Conservation (phyloP, 78 protist species). For the Emiliania huxleyi region DNA sequence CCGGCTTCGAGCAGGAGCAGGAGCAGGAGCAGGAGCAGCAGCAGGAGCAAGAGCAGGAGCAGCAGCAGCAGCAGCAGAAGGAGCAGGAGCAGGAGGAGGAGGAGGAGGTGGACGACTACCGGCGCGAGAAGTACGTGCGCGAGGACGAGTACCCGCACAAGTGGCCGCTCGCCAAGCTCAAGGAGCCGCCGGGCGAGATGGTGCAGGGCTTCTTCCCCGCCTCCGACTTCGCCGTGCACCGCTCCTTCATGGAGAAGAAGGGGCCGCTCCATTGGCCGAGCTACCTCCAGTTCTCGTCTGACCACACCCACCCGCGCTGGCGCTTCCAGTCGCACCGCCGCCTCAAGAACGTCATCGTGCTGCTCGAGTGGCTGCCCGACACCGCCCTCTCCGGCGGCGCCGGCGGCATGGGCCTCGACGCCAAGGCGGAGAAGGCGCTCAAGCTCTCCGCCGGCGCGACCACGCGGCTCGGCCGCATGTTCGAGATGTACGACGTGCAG, state of each 20-base stretch:
- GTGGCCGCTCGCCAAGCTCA: slow-evolving; percentile 9
- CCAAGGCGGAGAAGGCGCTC: not conserved
- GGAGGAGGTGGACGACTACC: slow-evolving; percentile 49
- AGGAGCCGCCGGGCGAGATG: not conserved
- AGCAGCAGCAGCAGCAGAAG: not conserved
- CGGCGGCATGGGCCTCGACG: not conserved
- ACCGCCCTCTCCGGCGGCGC: not conserved
- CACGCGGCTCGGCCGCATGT: not conserved
- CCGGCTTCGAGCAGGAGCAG: not conserved
- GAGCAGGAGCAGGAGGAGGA: slow-evolving; percentile 47
- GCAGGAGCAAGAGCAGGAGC: slow-evolving; percentile 5
- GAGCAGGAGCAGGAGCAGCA: slow-evolving; percentile 41
- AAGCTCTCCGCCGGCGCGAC: not conserved
- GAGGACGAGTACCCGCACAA: not conserved
- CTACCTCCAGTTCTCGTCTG: slow-evolving; percentile 31
- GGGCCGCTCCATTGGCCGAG: slow-evolving; percentile 36
- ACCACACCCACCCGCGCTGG: slow-evolving; percentile 41
- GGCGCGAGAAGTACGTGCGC: slow-evolving; percentile 56
- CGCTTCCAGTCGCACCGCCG: slow-evolving; percentile 34
- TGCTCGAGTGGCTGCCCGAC: slow-evolving; percentile 40
- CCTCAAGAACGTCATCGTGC: slow-evolving; percentile 34
- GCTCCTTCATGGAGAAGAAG: not conserved
- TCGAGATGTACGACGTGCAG: not conserved
- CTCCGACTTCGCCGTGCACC: slow-evolving; percentile 23
- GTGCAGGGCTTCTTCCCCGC: slow-evolving; percentile 27